Evolutionary conservation across 78 protist species (phyloP).

Genomic region (Dictyostelium capitatum): DNA sequence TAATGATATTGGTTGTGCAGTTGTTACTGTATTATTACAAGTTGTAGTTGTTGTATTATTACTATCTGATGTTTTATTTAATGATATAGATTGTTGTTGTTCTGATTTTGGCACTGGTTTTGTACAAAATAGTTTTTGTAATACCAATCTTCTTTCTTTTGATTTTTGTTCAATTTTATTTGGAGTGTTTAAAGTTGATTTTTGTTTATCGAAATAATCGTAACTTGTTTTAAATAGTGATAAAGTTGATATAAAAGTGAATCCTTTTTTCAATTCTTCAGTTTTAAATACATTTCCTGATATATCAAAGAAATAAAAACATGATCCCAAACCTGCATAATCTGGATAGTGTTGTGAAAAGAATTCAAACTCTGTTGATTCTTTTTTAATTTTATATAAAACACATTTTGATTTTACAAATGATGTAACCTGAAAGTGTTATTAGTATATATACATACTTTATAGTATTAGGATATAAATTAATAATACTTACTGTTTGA

Average conservation of each 20-base stretch:
- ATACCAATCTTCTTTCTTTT: neutral
- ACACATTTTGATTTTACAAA: conserved; percentile 15
- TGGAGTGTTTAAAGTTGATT: neutral
- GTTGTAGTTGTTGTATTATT: neutral
- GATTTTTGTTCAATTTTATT: conserved; percentile 8
- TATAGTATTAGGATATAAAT: neutral
- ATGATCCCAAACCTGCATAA: neutral
- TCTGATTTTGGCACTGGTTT: neutral
- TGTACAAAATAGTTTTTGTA: conserved; percentile 11
- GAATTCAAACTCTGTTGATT: neutral
- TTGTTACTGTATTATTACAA: too few relatives aligned
- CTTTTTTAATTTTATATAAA: conserved; percentile 12
- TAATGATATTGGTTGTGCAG: neutral
- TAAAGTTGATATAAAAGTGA: neutral
- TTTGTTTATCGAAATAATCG: neutral
- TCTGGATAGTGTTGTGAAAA: conserved; percentile 1
- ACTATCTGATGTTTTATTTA: neutral
- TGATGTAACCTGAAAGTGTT: neutral
- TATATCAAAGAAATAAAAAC: conserved; percentile 1
- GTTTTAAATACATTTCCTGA: neutral
- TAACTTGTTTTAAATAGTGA: neutral
- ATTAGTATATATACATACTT: neutral
- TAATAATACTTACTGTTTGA: neutral
- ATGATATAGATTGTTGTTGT: too few relatives aligned
- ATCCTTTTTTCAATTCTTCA: conserved; percentile 5